Percentiles rank a stretch among this genome's conserved stretches.
Conservation (phyloP, 2,329 filamentous ascomycete genomes). For the Talaromyces sp. region DNA sequence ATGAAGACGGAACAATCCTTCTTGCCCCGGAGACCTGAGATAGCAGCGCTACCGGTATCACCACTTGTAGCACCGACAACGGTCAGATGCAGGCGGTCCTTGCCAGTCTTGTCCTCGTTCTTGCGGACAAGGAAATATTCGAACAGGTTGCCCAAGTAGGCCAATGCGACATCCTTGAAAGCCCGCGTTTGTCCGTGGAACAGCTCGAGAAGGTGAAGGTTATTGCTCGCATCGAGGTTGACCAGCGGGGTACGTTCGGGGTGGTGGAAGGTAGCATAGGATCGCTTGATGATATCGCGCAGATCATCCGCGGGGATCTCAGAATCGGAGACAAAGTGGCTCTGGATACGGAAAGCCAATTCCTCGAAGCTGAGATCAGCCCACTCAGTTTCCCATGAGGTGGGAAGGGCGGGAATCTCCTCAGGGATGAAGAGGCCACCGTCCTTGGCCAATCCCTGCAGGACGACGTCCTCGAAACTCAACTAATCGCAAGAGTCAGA, state of each 20-base stretch:
- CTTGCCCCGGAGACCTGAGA: slow-evolving; percentile 92
- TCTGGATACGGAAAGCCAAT: slow-evolving; percentile 77
- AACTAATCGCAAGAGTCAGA: slow-evolving; percentile 45
- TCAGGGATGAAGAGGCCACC: slow-evolving; percentile 90
- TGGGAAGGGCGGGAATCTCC: slow-evolving; percentile 28
- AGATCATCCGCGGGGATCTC: slow-evolving; percentile 84
- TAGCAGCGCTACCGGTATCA: slow-evolving; percentile 88
- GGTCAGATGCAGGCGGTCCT: slow-evolving; percentile 76
- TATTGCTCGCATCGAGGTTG: slow-evolving; percentile 69
- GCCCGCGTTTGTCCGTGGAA: slow-evolving; percentile 96
- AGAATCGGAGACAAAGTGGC: slow-evolving; percentile 78
- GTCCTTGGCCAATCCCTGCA: slow-evolving; percentile 84
- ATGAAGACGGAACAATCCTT: slow-evolving; percentile 97
- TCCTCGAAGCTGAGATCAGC: slow-evolving; percentile 23
- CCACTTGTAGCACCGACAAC: slow-evolving; percentile 86
- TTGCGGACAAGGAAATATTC: slow-evolving; percentile 51
- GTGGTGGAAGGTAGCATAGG: slow-evolving; percentile 86
- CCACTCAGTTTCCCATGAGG: slow-evolving; percentile 22
- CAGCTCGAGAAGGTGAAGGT: slow-evolving; percentile 85
- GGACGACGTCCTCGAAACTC: slow-evolving; percentile 86
- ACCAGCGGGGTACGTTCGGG: slow-evolving; percentile 77
- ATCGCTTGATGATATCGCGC: slow-evolving; percentile 77
- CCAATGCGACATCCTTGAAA: slow-evolving; percentile 88
- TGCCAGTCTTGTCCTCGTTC: slow-evolving; percentile 46
- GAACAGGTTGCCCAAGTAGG: slow-evolving; percentile 92